Evolutionary conservation across 176 grass and related monocot genomes (phyloP).

Genomic region (Olyra latifolia): DNA sequence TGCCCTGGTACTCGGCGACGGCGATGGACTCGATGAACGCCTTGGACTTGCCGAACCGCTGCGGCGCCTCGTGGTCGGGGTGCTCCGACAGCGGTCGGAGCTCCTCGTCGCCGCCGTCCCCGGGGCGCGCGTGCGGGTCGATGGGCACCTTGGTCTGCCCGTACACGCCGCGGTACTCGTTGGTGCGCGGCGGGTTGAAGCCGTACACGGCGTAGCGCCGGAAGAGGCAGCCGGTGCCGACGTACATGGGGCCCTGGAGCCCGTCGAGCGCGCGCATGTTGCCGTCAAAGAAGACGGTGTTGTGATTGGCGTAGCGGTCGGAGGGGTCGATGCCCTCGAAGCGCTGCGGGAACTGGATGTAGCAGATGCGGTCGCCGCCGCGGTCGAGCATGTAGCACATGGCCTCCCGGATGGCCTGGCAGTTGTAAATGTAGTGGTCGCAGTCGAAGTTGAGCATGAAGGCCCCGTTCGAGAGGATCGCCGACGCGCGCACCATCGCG

Average conservation of each 20-base stretch:
- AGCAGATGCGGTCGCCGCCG: slow-evolving; percentile 80
- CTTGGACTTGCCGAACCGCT: slow-evolving; percentile 67
- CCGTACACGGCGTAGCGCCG: slow-evolving; percentile 70
- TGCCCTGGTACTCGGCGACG: slow-evolving; percentile 84
- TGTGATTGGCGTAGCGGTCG: slow-evolving; percentile 96
- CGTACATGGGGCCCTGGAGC: slow-evolving; percentile 79
- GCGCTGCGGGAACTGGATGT: slow-evolving; percentile 88
- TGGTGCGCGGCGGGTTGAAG: slow-evolving; percentile 53
- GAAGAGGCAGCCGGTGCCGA: slow-evolving; percentile 74
- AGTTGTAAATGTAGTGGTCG: slow-evolving; percentile 98
- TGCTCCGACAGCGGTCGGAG: slow-evolving; percentile 30
- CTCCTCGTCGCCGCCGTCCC: slow-evolving; percentile 22
- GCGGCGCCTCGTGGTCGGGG: slow-evolving; percentile 56
- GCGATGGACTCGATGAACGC: slow-evolving; percentile 66
- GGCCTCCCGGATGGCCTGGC: slow-evolving; percentile 65
- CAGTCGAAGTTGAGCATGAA: slow-evolving; percentile 99
- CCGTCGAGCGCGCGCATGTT: slow-evolving; percentile 75
- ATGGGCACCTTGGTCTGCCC: slow-evolving; percentile 42
- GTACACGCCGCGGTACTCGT: slow-evolving; percentile 52
- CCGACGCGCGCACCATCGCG: slow-evolving; percentile 83
- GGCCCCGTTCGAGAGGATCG: slow-evolving; percentile 82
- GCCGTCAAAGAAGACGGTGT: slow-evolving; percentile 97
- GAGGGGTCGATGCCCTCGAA: slow-evolving; percentile 96
- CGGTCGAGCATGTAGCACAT: slow-evolving; percentile 99
- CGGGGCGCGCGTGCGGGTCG: not conserved